Evolutionary conservation across 345 rosid species (phyloP).

Genomic region (Angophora floribunda): DNA sequence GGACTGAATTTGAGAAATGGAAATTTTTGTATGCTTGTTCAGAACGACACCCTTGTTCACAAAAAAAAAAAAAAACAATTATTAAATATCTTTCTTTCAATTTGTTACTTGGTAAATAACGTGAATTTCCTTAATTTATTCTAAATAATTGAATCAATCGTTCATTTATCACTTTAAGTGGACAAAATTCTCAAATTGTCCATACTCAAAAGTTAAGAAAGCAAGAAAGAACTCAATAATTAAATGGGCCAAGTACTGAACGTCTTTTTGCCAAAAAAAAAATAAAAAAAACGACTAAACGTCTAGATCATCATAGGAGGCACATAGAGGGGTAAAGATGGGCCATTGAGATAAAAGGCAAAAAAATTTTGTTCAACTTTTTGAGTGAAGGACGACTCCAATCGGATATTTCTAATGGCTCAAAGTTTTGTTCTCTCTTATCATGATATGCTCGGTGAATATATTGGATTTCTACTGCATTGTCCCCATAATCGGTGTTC

Average conservation of each 20-base stretch:
- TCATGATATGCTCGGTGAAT: neutral
- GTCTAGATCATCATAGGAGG: neutral
- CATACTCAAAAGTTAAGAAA: neutral
- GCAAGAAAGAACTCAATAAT: neutral
- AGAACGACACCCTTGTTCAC: neutral
- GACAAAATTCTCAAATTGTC: neutral
- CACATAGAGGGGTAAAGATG: neutral
- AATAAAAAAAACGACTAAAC: neutral
- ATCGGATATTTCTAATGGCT: neutral
- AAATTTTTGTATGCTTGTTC: accelerated
- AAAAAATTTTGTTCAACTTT: neutral
- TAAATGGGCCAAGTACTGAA: neutral
- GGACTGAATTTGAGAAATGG: neutral
- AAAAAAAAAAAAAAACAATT: neutral
- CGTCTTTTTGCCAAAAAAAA: neutral
- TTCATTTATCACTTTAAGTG: neutral
- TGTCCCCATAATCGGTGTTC: neutral
- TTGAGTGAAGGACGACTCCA: accelerated
- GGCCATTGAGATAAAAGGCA: neutral
- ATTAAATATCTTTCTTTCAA: neutral
- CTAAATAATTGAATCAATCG: neutral
- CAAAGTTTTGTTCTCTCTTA: neutral
- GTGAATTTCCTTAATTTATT: neutral
- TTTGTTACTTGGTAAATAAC: neutral
- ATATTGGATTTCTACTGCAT: neutral